Base-by-base conservation (phyloP, 345 rosid genomes). In the Microcos paniculata region DNA sequence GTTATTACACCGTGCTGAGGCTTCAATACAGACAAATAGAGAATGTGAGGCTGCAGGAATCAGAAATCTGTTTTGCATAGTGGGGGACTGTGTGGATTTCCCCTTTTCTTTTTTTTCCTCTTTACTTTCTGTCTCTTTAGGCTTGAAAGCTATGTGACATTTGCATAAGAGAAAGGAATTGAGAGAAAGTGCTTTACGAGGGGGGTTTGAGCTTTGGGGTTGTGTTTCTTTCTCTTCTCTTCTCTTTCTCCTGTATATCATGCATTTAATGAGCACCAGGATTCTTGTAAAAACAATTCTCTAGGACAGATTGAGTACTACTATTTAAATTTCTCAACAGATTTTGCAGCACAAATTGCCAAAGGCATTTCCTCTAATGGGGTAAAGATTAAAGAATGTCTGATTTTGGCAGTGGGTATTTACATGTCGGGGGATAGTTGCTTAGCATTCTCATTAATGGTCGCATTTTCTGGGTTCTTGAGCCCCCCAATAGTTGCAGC, bases 11-110 rank as follows among this genome's bases (percentile, higher is more conserved):
- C 14, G 3, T 4, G 4, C 38, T 7, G 46, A 15, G 4, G 49
- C 9, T 14, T 13, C 3, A 71, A 55, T n/a, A 53, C 40, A 56
- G 75, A 26, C 31, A 56, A 72, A 57, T n/a, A 72, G 38, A 72
- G 75, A 72, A 72, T 72, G 76, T 57, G 76, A 24, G 40, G 10
- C 63, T 23, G 52, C 64, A 40, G 10, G 9, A 2, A 40, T 26
- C 64, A 40, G 10, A 16, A 6, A 40, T 16, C 16, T 72, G 4
- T 35, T 52, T 70, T 19, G 45, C 52, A 38, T 35, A 33, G 24
- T 38, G 51, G 75, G 62, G 49, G 63, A 21, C 62, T n/a, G 52
- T n/a, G 13, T 21, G 21, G 73, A 19, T 19, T 15, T 48, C 24
- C 42, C 40, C 4, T 8, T 68, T 12, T 48, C 24, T 66, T 24